These are phyloP conservation scores for Phialocephala sp. DNA, from an alignment of 2,329 filamentous ascomycete species.

Conservation along the genomic window DNA sequence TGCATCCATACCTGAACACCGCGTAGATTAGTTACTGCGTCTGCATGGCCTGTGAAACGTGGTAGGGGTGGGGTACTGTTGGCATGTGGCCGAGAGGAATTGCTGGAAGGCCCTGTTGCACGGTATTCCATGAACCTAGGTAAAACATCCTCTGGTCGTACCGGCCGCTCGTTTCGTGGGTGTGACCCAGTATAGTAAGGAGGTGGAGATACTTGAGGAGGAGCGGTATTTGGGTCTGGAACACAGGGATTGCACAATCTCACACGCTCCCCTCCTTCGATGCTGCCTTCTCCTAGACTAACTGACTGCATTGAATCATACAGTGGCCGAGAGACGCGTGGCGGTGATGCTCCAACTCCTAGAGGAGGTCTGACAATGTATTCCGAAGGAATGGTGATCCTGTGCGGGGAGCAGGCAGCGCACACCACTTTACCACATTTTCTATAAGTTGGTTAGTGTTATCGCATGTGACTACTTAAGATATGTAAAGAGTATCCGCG, in stretches of 20 bases:
- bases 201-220: conserved; percentile 46
- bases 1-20: neutral
- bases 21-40: neutral
- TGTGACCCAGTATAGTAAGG: neutral
- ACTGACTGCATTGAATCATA: conserved; percentile 29
- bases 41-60: neutral
- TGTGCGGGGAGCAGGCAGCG: conserved; percentile 86
- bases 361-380: conserved; percentile 83
- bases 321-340: conserved; percentile 20
- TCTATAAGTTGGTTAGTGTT: conserved; percentile 47
- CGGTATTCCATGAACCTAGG: neutral
- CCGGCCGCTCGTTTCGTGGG: neutral
- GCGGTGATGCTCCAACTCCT: conserved; percentile 28
- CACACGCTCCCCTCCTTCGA: conserved; percentile 71
- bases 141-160: neutral
- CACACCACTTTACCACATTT: conserved; percentile 96
- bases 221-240: conserved; percentile 68
- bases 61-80: neutral
- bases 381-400: conserved; percentile 91
- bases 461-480: neutral
- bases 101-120: neutral
- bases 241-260: conserved; percentile 76
- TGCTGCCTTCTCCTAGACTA: conserved; percentile 35
- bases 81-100: neutral
- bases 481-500: conserved; percentile 37